phyloP scores from a whole-genome alignment of 2,329 filamentous ascomycete genomes.

The Venturia carpophila region DNA sequence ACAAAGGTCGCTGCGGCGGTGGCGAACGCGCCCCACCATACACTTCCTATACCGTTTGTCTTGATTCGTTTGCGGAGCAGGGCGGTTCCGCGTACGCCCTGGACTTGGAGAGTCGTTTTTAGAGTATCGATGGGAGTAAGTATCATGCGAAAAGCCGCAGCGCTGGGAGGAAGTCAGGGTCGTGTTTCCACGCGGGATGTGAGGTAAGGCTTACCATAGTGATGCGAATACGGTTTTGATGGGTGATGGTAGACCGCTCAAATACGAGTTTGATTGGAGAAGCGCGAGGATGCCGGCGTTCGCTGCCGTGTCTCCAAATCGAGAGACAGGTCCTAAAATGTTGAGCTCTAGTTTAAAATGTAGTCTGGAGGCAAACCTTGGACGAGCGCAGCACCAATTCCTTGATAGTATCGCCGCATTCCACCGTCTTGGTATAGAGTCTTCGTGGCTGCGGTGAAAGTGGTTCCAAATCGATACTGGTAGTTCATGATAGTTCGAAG shows the following conservation, averaged over 20 bases:
- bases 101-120: background rate
- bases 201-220: background rate
- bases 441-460: background rate
- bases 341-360: background rate
- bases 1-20: background rate
- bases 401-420: background rate
- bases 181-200: background rate
- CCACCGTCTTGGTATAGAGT: background rate
- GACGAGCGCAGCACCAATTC: background rate
- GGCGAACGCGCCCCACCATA: background rate
- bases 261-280: background rate
- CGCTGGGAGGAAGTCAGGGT: background rate
- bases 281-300: background rate
- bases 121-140: background rate
- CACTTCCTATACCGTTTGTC: background rate
- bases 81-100: background rate
- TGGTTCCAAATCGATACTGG: conserved; percentile 2
- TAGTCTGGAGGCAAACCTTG: background rate
- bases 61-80: background rate
- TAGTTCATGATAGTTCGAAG: background rate
- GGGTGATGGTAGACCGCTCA: background rate
- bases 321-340: background rate
- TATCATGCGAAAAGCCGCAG: background rate
- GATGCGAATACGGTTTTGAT: background rate
- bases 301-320: background rate